These are phyloP conservation scores for Hypomyces perniciosus DNA, from an alignment of 2,329 filamentous ascomycete species.

Conservation along the genomic window DNA sequence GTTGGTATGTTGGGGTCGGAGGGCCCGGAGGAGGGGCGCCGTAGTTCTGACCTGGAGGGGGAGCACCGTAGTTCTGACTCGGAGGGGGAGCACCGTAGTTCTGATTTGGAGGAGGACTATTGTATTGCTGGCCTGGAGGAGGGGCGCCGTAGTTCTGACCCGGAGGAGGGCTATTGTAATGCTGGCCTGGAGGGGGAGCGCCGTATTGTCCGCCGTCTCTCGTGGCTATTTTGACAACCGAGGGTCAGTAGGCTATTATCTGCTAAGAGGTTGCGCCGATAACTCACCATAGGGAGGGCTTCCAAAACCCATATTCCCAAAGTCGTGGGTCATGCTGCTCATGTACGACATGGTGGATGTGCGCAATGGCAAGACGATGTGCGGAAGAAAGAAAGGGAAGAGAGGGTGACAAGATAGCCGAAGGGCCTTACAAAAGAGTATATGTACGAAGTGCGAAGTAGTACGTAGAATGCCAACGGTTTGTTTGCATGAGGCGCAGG, in stretches of 20 bases:
- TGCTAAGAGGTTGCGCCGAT: slow-evolving; percentile 4
- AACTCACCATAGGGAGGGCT: not conserved
- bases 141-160: not conserved
- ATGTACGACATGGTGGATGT: slow-evolving; percentile 5
- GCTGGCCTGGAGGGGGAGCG: too few relatives aligned
- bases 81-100: not conserved
- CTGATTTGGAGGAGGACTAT: not conserved
- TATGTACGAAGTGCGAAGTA: not conserved
- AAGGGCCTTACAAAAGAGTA: not conserved
- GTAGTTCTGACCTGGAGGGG: slow-evolving; percentile 15
- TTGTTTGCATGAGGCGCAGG: slow-evolving; percentile 8
- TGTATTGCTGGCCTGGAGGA: not conserved
- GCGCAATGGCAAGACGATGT: not conserved
- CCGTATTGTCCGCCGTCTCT: too few relatives aligned
- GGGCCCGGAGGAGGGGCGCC: slow-evolving; percentile 17
- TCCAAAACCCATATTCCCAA: slow-evolving; percentile 5
- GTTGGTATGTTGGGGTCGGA: slow-evolving; percentile 26
- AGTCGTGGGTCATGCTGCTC: slow-evolving; percentile 4
- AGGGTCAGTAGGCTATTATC: too few relatives aligned
- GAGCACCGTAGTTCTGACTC: not conserved
- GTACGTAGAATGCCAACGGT: not conserved
- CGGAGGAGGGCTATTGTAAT: not conserved
- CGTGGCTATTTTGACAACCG: too few relatives aligned
- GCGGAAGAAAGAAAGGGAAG: not conserved
- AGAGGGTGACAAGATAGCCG: not conserved